Conservation (phyloP, 1,284 basidiomycete genomes). For the Vanrija sp. region DNA sequence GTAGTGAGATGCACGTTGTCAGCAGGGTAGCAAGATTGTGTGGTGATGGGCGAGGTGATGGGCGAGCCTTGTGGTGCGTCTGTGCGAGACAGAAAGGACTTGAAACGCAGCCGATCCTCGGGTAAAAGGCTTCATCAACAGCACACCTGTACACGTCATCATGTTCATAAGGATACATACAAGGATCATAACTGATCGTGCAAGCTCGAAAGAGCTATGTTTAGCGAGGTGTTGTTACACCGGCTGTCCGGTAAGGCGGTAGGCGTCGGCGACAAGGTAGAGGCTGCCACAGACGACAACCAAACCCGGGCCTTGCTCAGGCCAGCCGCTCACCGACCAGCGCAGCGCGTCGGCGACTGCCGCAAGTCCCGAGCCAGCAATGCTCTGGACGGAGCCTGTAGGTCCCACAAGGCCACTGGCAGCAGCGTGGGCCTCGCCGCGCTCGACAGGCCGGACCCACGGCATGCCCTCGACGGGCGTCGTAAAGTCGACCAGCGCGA, state of each 20-base stretch:
- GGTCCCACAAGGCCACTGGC: conserved; percentile 37
- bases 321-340: conserved; percentile 37
- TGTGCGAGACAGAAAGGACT: too few relatives aligned
- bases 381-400: conserved; percentile 10
- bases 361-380: conserved; percentile 11
- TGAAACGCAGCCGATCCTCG: too few relatives aligned
- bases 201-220: too few relatives aligned
- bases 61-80: too few relatives aligned
- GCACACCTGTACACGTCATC: too few relatives aligned
- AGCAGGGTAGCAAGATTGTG: too few relatives aligned
- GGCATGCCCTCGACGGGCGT: conserved; percentile 82
- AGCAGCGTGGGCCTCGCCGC: conserved; percentile 50
- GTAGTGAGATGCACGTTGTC: too few relatives aligned
- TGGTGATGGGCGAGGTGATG: too few relatives aligned
- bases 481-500: conserved; percentile 61
- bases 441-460: conserved; percentile 69
- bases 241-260: conserved; percentile 53
- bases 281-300: conserved; percentile 80
- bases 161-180: too few relatives aligned
- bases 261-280: conserved; percentile 85
- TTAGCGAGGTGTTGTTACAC: too few relatives aligned
- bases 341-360: conserved; percentile 25
- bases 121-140: too few relatives aligned
- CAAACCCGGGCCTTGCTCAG: conserved; percentile 47
- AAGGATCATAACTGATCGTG: too few relatives aligned